phyloP scores from a whole-genome alignment of 257 asterid genomes.

The Solanum dulcamara region DNA sequence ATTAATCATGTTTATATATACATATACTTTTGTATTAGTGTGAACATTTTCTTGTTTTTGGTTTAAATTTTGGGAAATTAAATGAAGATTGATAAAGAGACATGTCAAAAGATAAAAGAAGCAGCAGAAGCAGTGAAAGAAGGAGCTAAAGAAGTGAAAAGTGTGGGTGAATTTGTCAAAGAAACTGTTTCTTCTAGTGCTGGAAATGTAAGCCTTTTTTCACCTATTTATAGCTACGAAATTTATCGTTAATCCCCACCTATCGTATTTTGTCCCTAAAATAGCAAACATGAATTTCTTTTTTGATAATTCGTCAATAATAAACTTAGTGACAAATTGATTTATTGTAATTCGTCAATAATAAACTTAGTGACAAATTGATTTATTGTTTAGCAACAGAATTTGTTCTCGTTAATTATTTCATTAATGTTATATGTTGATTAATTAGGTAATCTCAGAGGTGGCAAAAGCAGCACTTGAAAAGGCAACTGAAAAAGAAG shows the following conservation, averaged over 20 bases:
- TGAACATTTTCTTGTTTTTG: background rate
- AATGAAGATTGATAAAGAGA: slow-evolving; percentile 51
- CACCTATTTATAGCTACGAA: background rate
- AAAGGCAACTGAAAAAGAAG: slow-evolving; percentile 33
- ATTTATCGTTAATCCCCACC: background rate
- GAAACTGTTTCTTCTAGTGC: slow-evolving; percentile 29
- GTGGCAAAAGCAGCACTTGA: slow-evolving; percentile 47
- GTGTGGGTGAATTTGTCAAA: slow-evolving; percentile 32
- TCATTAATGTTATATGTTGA: background rate
- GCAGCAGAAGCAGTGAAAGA: slow-evolving; percentile 65
- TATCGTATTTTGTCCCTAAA: too few relatives aligned
- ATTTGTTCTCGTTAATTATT: background rate
- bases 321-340: background rate
- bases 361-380: background rate
- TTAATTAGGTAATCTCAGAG: slow-evolving; percentile 28
- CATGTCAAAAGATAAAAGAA: slow-evolving; percentile 50
- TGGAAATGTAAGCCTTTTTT: slow-evolving; percentile 27
- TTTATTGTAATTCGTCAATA: background rate
- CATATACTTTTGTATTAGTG: too few relatives aligned
- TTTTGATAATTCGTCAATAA: too few relatives aligned
- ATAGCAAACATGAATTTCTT: too few relatives aligned
- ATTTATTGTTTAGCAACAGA: background rate
- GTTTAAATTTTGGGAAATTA: background rate
- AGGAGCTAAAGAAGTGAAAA: slow-evolving; percentile 53
- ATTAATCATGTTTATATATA: too few relatives aligned